A percentile compares a stretch with the other conserved stretches of the same genome.
Conservation (phyloP, 805 yeast genomes). For the Candida caryicola region DNA sequence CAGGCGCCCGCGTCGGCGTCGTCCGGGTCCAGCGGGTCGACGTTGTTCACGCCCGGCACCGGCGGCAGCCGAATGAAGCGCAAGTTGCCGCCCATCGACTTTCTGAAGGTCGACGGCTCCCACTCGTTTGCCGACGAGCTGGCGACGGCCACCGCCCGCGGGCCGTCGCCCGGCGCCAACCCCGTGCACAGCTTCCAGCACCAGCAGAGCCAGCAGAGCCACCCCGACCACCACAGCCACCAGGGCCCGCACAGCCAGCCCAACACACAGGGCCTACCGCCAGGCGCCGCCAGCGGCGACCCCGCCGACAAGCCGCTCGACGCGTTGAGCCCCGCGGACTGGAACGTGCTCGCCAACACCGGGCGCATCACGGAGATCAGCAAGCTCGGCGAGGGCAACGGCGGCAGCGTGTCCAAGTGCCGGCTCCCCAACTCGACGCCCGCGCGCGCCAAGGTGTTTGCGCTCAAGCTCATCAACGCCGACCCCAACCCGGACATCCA, state of each 20-base stretch:
- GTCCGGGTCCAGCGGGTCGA: conserved; percentile 3
- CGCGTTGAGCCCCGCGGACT: conserved; percentile 67
- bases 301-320: conserved; percentile 29
- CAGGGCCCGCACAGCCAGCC: too few species aligned
- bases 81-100: conserved; percentile 45
- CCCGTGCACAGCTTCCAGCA: neutral
- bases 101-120: conserved; percentile 23
- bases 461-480: conserved; percentile 70
- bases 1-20: conserved; percentile 3
- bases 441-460: conserved; percentile 57
- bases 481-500: conserved; percentile 84
- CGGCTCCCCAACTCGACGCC: conserved; percentile 44
- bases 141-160: too few species aligned
- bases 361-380: conserved; percentile 67
- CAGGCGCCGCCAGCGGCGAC: neutral
- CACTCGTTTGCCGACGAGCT: too few species aligned
- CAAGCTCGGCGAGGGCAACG: conserved; percentile 88
- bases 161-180: conserved; percentile 1
- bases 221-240: conserved; percentile 1
- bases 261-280: too few species aligned
- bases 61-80: conserved; percentile 19
- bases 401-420: conserved; percentile 88
- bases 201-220: neutral
- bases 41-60: conserved; percentile 6
- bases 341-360: conserved; percentile 60